These are phyloP conservation scores for Globisporangium cederbergense DNA, from an alignment of 352 stramenopile species.

Conservation along the genomic window DNA sequence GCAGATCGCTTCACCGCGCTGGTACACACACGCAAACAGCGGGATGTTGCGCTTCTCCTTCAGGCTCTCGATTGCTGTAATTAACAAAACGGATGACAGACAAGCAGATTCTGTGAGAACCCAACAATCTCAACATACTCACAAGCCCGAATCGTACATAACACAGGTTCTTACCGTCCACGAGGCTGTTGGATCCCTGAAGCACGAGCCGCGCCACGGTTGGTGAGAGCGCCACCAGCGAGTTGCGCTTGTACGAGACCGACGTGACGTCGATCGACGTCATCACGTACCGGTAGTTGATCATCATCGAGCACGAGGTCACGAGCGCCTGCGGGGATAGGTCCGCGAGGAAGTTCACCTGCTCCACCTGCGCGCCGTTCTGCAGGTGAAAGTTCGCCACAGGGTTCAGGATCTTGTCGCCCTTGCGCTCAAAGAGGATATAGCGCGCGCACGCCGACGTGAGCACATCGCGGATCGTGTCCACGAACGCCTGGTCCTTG, in stretches of 20 bases:
- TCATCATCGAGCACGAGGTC: slow-evolving; percentile 70
- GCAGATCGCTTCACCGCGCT: slow-evolving; percentile 57
- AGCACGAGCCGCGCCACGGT: slow-evolving; percentile 56
- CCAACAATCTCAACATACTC: neutral
- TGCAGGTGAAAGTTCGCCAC: slow-evolving; percentile 86
- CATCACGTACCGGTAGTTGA: slow-evolving; percentile 89
- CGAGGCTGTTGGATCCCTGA: slow-evolving; percentile 40
- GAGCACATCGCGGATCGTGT: slow-evolving; percentile 49
- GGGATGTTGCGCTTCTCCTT: slow-evolving; percentile 48
- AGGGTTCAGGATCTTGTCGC: slow-evolving; percentile 76
- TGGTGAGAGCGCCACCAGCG: slow-evolving; percentile 58
- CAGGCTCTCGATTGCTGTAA: slow-evolving; percentile 48
- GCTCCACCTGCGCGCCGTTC: slow-evolving; percentile 82
- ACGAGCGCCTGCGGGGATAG: slow-evolving; percentile 41
- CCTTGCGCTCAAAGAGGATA: slow-evolving; percentile 75
- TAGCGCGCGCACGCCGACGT: slow-evolving; percentile 63
- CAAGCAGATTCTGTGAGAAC: slow-evolving; percentile 9
- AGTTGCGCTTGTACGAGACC: slow-evolving; percentile 77
- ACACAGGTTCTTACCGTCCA: slow-evolving; percentile 45
- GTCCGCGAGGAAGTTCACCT: slow-evolving; percentile 82
- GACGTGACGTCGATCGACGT: slow-evolving; percentile 72
- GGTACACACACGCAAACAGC: slow-evolving; percentile 69
- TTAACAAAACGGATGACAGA: slow-evolving; percentile 1
- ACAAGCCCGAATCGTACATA: neutral
- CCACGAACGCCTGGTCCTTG: slow-evolving; percentile 38